Evolutionary conservation across 345 rosid species (phyloP).

Genomic region (Citrus hindsii): DNA sequence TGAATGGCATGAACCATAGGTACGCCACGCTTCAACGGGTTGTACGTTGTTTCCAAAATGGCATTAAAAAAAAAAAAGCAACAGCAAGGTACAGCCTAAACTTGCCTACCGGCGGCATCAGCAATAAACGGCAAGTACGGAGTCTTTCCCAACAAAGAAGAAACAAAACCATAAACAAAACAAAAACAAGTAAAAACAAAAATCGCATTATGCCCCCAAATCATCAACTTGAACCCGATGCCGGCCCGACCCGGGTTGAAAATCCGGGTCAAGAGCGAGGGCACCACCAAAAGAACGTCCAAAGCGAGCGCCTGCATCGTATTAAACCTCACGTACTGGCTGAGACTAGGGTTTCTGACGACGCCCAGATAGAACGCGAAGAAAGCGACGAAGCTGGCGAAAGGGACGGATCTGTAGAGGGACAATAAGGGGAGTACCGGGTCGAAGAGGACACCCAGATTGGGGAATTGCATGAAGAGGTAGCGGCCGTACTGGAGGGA

Average conservation of each 20-base stretch:
- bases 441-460: conserved; percentile 46
- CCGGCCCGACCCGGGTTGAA: conserved; percentile 69
- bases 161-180: conserved; percentile 55
- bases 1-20: no score
- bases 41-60: not conserved
- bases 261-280: conserved; percentile 56
- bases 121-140: conserved; percentile 84
- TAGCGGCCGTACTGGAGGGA: conserved; percentile 82
- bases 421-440: conserved; percentile 68
- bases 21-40: not conserved
- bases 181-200: conserved; percentile 73
- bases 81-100: conserved; percentile 22
- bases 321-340: conserved; percentile 69
- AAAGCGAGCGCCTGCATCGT: conserved; percentile 91
- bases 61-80: no score
- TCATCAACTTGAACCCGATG: conserved; percentile 49
- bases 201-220: conserved; percentile 71
- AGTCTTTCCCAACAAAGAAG: conserved; percentile 63
- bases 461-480: conserved; percentile 67
- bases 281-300: conserved; percentile 80
- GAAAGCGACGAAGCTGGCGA: conserved; percentile 86
- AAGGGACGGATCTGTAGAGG: conserved; percentile 77
- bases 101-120: conserved; percentile 78
- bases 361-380: conserved; percentile 80
- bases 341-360: conserved; percentile 71